These are phyloP conservation scores for Leccinum arenicola DNA, from an alignment of 768 basidiomycete species.

Conservation along the genomic window DNA sequence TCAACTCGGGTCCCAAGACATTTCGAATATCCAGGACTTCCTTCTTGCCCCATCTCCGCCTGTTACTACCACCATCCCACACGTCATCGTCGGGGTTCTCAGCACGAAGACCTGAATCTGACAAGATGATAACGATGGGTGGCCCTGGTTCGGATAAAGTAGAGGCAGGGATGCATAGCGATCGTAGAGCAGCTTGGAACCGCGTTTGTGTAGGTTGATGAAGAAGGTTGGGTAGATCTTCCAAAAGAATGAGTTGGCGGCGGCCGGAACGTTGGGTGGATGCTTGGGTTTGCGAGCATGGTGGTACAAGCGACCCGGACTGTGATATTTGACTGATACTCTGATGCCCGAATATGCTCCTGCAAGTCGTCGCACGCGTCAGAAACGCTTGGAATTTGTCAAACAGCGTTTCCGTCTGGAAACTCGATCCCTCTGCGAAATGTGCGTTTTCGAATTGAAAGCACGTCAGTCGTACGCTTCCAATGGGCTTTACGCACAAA, in stretches of 20 bases:
- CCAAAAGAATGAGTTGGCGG: slow-evolving; percentile 72
- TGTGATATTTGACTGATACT: slow-evolving; percentile 11
- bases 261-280: slow-evolving; percentile 16
- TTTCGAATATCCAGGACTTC: slow-evolving; percentile 64
- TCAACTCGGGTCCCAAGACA: slow-evolving; percentile 65
- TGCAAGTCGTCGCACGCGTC: slow-evolving; percentile 61
- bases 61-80: slow-evolving; percentile 43
- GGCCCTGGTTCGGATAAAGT: slow-evolving; percentile 26
- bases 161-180: slow-evolving; percentile 41
- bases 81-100: slow-evolving; percentile 50
- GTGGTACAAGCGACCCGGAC: slow-evolving; percentile 1
- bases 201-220: slow-evolving; percentile 63
- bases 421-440: slow-evolving; percentile 13
- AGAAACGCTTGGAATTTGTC: slow-evolving; percentile 78
- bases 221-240: slow-evolving; percentile 89
- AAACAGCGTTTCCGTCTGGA: slow-evolving; percentile 36
- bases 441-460: background rate
- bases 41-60: slow-evolving; percentile 46
- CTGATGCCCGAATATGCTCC: slow-evolving; percentile 42
- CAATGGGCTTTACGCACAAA: background rate
- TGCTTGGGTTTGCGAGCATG: slow-evolving; percentile 4
- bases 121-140: slow-evolving; percentile 81
- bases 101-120: slow-evolving; percentile 78
- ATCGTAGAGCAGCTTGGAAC: slow-evolving; percentile 69
- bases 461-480: background rate